Percentiles rank a stretch among this genome's conserved stretches.
Evolutionary conservation across 2,329 filamentous ascomycete species (phyloP).

Genomic region (Fusarium brachygibbosum): DNA sequence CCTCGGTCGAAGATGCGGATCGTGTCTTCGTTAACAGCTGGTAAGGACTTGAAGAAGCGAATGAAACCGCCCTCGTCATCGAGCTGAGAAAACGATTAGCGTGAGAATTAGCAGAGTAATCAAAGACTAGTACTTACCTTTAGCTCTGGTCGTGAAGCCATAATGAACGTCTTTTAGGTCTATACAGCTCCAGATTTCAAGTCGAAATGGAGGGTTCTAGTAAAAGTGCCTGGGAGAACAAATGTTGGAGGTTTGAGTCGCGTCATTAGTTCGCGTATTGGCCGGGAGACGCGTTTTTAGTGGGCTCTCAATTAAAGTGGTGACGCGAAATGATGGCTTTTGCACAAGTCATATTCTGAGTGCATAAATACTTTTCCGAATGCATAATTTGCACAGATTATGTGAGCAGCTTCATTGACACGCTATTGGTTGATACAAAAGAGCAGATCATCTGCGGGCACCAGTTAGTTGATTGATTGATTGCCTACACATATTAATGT

Average conservation of each 20-base stretch:
- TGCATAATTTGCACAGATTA: background rate
- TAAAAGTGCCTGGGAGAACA: constrained; percentile 21
- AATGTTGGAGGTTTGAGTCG: constrained; percentile 37
- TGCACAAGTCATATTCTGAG: background rate
- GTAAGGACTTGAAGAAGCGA: constrained; percentile 91
- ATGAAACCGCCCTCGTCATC: constrained; percentile 98
- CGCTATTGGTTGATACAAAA: background rate
- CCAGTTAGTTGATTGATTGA: background rate
- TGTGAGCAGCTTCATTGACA: background rate
- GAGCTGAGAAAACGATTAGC: constrained; percentile 67
- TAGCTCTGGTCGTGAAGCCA: constrained; percentile 79
- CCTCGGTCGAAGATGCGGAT: constrained; percentile 93
- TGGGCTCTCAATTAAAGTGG: constrained; percentile 46
- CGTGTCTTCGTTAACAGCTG: constrained; percentile 77
- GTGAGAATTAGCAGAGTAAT: background rate
- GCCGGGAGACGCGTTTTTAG: constrained; percentile 49
- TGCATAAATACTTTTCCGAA: background rate
- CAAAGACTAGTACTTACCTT: constrained; percentile 64
- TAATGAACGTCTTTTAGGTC: constrained; percentile 54
- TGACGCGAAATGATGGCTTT: constrained; percentile 37
- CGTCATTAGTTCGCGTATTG: constrained; percentile 41
- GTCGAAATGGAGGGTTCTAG: constrained; percentile 13
- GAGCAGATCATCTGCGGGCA: background rate
- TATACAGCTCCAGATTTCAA: constrained; percentile 20
- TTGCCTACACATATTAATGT: background rate